These are phyloP conservation scores for Limnomonas spitsbergensis DNA, from an alignment of 139 green algal species.

Conservation along the genomic window DNA sequence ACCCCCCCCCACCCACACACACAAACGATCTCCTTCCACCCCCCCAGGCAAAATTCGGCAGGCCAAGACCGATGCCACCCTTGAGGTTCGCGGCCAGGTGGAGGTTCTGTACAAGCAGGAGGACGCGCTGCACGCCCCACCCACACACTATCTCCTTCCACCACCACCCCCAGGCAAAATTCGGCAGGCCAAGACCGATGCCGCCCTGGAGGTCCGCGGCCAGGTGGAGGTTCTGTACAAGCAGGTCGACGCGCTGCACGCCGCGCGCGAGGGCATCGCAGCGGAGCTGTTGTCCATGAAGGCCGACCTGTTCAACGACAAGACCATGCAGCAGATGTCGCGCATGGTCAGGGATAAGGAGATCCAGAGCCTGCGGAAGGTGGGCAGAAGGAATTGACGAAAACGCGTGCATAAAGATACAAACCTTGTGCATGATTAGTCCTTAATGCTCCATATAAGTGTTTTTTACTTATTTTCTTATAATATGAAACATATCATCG, in stretches of 20 bases:
- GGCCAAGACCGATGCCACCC: too few species aligned
- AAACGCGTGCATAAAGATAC: background rate
- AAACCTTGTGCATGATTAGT: background rate
- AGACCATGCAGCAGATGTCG: conserved; percentile 34
- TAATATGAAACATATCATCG: too few species aligned
- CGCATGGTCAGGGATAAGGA: conserved; percentile 40
- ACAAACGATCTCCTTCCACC: too few species aligned
- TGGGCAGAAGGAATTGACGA: background rate
- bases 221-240: background rate
- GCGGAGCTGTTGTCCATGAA: conserved; percentile 35
- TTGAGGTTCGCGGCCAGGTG: too few species aligned
- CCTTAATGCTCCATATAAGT: too few species aligned
- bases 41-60: too few species aligned
- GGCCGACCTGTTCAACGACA: conserved; percentile 43
- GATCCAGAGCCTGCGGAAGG: conserved; percentile 22
- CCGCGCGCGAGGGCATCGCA: conserved; percentile 26
- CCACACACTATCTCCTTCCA: too few species aligned
- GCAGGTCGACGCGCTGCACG: conserved; percentile 33
- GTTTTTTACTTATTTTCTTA: too few species aligned
- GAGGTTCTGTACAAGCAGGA: too few species aligned
- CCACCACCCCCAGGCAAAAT: too few species aligned
- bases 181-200: conserved; percentile 15
- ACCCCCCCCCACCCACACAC: too few species aligned
- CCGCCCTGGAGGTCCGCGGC: background rate
- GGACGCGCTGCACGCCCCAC: too few species aligned